Percentiles rank a stretch among this genome's conserved stretches.
Evolutionary conservation across 176 grass and related monocot genomes (phyloP).

Genomic region (Oryza australiensis): DNA sequence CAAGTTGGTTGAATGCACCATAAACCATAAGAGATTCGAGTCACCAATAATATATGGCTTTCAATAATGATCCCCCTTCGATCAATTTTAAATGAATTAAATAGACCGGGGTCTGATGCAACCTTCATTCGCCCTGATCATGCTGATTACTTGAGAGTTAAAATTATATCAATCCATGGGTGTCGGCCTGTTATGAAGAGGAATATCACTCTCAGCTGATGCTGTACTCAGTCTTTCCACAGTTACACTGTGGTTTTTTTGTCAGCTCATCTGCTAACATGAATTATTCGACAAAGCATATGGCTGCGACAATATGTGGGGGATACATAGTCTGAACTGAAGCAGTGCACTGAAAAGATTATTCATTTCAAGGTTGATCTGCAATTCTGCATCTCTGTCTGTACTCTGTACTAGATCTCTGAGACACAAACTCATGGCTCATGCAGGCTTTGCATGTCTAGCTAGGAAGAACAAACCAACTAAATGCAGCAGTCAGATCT

Average conservation of each 20-base stretch:
- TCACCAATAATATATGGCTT: background rate
- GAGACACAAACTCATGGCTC: background rate
- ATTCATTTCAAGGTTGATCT: background rate
- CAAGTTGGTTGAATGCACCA: background rate
- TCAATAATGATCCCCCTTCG: background rate
- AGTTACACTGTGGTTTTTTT: background rate
- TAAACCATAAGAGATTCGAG: background rate
- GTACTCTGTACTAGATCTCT: slow-evolving; percentile 2
- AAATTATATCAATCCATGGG: background rate
- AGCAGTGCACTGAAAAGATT: background rate
- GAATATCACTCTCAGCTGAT: background rate
- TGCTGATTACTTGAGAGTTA: background rate
- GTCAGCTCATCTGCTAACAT: background rate
- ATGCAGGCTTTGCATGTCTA: background rate
- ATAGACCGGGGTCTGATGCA: too few relatives aligned
- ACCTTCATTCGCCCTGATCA: too few relatives aligned
- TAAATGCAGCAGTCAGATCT: background rate
- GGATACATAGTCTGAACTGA: background rate
- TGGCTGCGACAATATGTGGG: background rate
- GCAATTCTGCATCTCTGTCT: background rate
- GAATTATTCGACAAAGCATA: background rate
- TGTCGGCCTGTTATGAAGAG: background rate
- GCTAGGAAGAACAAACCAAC: background rate
- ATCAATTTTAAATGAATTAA: background rate
- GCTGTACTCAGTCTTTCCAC: slow-evolving; percentile 5